Base-by-base conservation (phyloP, 495 filamentous ascomycete genomes). In the Penicillium robsamsonii region DNA sequence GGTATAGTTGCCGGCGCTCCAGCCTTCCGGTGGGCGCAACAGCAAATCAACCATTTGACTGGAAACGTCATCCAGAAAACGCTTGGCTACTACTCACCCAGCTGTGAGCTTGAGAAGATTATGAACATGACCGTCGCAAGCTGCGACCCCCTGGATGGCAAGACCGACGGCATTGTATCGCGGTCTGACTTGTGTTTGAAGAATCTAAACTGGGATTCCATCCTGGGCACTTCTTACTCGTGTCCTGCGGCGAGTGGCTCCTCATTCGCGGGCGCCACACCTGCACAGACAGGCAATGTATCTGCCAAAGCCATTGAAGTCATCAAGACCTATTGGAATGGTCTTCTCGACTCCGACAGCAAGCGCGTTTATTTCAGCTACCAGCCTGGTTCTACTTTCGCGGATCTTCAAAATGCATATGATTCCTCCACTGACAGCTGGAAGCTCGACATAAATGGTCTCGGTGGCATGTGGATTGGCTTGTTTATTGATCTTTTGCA, bases 101-200 rank as follows among this genome's bases (percentile, higher is more conserved):
- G 68, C 3, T 81, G 78, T 53, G 76, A 81, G 60, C 53, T 79
- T 8, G 64, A 67, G 11, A 72, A 73, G 52, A 78, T 80, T 47
- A 63, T 70, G 13, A 76, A 75, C 52, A 58, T 64, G 42, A 77
- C 74, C 0, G 76, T 80, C 56, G 63, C 66, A 0, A 70, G 71
- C 18, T 83, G 80, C 45, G 79, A 83, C 55, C 37, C 65, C 12
- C 61, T 82, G 1, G 80, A 82, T 60, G 80, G 80, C 1, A 65
- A 62, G 46, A 65, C 53, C 0, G 80, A 83, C 49, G 79, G 79
- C 0, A 77, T 83, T 0, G 67, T 82, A 11, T 65, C 73, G 12
- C 68, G 79, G 0, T 71, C 78, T 0, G 78, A 83, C 52, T 70
- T 83, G 3, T 83, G 80, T 65, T 60, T 67, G 29, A 52, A 73